Conservation (phyloP, 1,284 basidiomycete genomes). For the Ceratobasidium theobromae region DNA sequence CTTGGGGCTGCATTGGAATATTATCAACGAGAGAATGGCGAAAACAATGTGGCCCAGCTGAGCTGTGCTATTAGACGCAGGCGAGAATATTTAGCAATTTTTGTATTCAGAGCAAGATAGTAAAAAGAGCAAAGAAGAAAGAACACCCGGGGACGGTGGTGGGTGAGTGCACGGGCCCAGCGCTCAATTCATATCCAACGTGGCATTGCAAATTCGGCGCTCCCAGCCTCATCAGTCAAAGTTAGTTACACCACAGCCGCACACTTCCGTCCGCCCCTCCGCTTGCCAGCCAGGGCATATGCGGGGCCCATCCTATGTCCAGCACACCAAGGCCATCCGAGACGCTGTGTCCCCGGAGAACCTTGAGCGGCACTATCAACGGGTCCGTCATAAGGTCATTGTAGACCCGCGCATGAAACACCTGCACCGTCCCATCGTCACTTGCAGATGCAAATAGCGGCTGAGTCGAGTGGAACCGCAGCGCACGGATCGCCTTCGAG, state of each 20-base stretch:
- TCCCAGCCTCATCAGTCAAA: neutral
- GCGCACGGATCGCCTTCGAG: conserved; percentile 84
- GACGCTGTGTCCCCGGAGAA: conserved; percentile 85
- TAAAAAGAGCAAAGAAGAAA: conserved; percentile 14
- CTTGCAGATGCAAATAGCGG: conserved; percentile 95
- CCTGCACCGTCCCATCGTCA: conserved; percentile 94
- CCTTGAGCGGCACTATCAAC: conserved; percentile 95
- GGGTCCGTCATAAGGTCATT: conserved; percentile 94
- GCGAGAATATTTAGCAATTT: conserved; percentile 1
- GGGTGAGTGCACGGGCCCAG: neutral
- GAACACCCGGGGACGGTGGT: conserved; percentile 30
- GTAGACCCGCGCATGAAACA: conserved; percentile 96
- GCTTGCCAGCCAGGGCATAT: conserved; percentile 83
- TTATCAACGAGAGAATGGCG: neutral
- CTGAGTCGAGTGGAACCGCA: conserved; percentile 91
- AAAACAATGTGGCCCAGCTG: neutral
- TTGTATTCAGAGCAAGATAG: conserved; percentile 31
- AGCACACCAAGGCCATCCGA: conserved; percentile 88
- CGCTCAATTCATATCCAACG: conserved; percentile 20
- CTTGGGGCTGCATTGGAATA: conserved; percentile 34
- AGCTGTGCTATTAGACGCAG: neutral
- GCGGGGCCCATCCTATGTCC: conserved; percentile 72
- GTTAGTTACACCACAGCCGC: conserved; percentile 69
- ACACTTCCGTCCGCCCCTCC: conserved; percentile 92
- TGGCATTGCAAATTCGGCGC: conserved; percentile 20